Percentiles rank a stretch among this genome's conserved stretches.
Conservation (phyloP, 768 basidiomycete species). For the Lentinus tigrinus region DNA sequence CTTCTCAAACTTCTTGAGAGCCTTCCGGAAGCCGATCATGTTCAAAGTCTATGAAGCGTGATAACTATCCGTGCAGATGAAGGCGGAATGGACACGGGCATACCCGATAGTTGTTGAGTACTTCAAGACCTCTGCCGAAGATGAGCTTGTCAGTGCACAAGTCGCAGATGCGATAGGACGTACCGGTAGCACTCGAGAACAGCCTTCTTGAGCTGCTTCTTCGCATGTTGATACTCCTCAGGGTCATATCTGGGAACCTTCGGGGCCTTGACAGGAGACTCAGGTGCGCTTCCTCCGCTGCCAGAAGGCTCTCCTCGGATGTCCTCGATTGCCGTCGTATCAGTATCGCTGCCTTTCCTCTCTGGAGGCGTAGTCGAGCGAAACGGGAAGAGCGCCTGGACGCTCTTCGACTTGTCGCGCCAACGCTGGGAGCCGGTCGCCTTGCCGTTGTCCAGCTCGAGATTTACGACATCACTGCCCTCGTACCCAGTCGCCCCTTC, state of each 20-base stretch:
- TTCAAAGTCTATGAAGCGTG: conserved; percentile 33
- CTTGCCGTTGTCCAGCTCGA: background rate
- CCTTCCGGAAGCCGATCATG: conserved; percentile 85
- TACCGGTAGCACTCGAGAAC: conserved; percentile 82
- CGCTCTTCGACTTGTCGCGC: background rate
- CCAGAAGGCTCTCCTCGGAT: background rate
- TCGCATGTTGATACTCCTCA: conserved; percentile 81
- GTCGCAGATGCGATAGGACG: conserved; percentile 1
- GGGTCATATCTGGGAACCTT: conserved; percentile 44
- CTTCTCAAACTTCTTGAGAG: conserved; percentile 85
- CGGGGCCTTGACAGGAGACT: background rate
- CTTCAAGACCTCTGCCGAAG: conserved; percentile 63
- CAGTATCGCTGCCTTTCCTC: conserved; percentile 1
- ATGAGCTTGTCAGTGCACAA: background rate
- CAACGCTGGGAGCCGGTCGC: background rate
- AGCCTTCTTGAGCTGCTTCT: conserved; percentile 81
- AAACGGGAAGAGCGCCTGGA: conserved; percentile 11
- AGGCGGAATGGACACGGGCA: conserved; percentile 19
- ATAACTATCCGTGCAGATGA: background rate
- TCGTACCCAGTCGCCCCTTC: background rate
- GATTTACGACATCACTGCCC: background rate
- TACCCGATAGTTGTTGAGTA: conserved; percentile 88
- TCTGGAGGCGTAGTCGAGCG: background rate
- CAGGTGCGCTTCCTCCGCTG: background rate
- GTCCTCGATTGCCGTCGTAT: background rate